Evolutionary conservation across 1,139 yeast genomes (phyloP), one percentile per base, ranked within the genome.

Genomic region (Hyphopichia khmerensis): DNA sequence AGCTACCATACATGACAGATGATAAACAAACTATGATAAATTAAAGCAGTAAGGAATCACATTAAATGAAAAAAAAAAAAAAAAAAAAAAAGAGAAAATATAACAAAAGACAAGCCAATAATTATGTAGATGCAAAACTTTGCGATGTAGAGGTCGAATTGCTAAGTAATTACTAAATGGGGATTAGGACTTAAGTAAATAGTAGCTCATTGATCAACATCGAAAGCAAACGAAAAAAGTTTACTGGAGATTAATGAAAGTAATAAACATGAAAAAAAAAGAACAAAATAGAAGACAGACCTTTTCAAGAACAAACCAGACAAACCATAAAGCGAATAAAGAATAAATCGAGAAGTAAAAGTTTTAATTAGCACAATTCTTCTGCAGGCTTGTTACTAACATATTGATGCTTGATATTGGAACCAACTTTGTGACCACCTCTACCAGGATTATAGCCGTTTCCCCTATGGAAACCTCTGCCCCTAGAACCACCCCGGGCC

Each of bases 371-470:
- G 29, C 10, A 26, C 29, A 26, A 26, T 11, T 43, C 43, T 16
- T 42, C 49, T n/a, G 43, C 49, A 9, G 46, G 39, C 36, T 55
- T 55, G 33, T 52, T 50, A 48, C 69, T 52, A 23, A 62, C 64
- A 46, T 65, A 65, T 40, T 54, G 64, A 37, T 60, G 60, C 43
- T 62, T 63, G 41, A 48, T 53, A 35, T 49, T 46, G n/a, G 45
- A 42, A 16, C 35, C 34, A 33, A n/a, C 32, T 42, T 44, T 35
- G 38, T 43, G 15, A 17, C n/a, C 34, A n/a, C 34, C 34, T 10
- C 21, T 32, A n/a, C 34, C 34, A 7, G 9, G 3, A 17, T 16
- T 16, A 17, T 16, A 32, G 10, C 41, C 39, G 23, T 38, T 37
- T 21, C 45, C 43, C 26, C 43, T 35, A 21, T 33, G 17, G 17